Evolutionary conservation across 2,329 filamentous ascomycete genomes (phyloP), one percentile per base, ranked within the genome.

Genomic region (Exophiala xenobiotica): DNA sequence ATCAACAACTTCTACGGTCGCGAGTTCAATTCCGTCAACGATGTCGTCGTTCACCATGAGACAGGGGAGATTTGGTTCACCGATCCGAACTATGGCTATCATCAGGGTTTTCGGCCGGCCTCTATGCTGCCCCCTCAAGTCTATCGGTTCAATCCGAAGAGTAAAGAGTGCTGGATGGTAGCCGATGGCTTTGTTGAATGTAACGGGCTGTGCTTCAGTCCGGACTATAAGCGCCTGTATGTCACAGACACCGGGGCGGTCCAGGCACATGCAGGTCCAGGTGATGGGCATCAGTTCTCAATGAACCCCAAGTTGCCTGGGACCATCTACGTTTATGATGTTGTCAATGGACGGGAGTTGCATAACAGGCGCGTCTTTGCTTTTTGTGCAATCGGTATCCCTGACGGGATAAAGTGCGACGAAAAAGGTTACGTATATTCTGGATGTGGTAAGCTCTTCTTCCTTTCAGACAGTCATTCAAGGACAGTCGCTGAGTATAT

Each of bases 391-490:
- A 64, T 64, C 1, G 76, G 77, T 0, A 68, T 74, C 5, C 77
- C 79, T 16, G 67, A 68, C 47, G 67, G 67, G 9, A 66, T 79
- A 53, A 77, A 78, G 55, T 71, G 73, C 29, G 79, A 82, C 57
- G 68, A 68, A 1, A 55, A 73, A 2, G 79, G 79, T 1, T 81
- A 81, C 62, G 73, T 82, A 1, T 82, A 79, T 64, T 72, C 72
- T 23, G 77, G 75, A 0, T 79, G 76, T 56, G 38, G 38, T 40
- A 23, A 40, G 38, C 12, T 14, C 29, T 33, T 11, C 29, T 14
- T 14, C 29, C 29, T 33, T 33, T 14, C 12, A 5, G 29, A 12
- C 12, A 6, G 29, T 33, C 9, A 33, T 33, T 14, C n/a, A n/a
- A n/a, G n/a, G n/a, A n/a, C n/a, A n/a, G n/a, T n/a, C n/a, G n/a